These are phyloP conservation scores for Colletotrichum tropicale DNA, from an alignment of 2,329 filamentous ascomycete species.

Conservation along the genomic window DNA sequence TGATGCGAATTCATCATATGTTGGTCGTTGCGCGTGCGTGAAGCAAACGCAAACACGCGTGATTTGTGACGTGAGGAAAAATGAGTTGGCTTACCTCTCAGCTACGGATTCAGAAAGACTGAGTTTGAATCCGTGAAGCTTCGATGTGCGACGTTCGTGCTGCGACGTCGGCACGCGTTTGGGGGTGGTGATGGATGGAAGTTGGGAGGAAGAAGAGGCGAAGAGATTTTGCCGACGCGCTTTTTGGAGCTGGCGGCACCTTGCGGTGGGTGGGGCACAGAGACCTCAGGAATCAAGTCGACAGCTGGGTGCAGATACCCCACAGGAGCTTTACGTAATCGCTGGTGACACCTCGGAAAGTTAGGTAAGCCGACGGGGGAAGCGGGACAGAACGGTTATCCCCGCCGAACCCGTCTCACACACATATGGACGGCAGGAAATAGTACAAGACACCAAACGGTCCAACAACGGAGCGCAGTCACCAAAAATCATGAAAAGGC, in stretches of 20 bases:
- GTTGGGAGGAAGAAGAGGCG: neutral
- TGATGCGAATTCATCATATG: constrained; percentile 46
- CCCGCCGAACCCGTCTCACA: neutral
- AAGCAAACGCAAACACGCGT: neutral
- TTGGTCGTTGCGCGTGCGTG: neutral
- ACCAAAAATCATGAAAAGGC: neutral
- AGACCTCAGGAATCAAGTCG: neutral
- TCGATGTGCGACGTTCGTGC: neutral
- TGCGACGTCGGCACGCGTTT: neutral
- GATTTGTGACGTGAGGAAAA: neutral
- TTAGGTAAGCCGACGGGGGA: neutral
- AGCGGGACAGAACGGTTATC: neutral
- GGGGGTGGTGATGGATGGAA: neutral
- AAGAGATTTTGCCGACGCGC: neutral
- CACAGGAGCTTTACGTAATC: constrained; percentile 1
- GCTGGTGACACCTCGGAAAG: neutral
- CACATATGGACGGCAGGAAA: neutral
- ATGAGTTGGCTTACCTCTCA: neutral
- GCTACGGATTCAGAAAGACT: neutral
- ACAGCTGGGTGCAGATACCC: neutral
- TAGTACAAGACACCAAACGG: neutral
- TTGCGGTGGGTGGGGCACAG: neutral
- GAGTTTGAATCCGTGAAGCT: neutral
- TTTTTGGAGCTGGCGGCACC: neutral
- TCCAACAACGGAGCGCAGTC: neutral